phyloP scores from a whole-genome alignment of 2,329 filamentous ascomycete genomes.

The Stachybotrys echinatus region DNA sequence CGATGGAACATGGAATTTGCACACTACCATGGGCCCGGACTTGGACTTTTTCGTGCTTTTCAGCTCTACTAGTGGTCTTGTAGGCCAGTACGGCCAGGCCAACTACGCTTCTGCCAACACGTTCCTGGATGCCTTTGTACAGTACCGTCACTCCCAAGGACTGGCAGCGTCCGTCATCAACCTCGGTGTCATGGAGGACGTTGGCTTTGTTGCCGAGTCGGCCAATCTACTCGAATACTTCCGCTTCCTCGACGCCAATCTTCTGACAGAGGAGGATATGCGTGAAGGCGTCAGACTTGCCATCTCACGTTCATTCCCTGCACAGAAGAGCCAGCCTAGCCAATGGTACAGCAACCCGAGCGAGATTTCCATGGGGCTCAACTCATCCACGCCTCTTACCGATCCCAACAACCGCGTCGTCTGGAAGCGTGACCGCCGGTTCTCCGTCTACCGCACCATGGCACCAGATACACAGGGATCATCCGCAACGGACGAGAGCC shows the following conservation, averaged over 20 bases:
- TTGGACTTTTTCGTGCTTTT: conserved; percentile 1
- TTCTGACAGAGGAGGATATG: conserved; percentile 1
- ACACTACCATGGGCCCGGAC: background rate
- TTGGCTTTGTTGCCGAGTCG: conserved; percentile 3
- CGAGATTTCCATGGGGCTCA: conserved; percentile 3
- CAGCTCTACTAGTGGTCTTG: background rate
- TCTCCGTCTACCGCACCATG: background rate
- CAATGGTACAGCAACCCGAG: conserved; percentile 1
- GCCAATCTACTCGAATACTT: background rate
- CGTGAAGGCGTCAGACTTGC: background rate
- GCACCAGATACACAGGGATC: too few relatives aligned
- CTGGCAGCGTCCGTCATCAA: conserved; percentile 6
- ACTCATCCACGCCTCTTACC: conserved; percentile 3
- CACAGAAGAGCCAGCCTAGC: too few relatives aligned
- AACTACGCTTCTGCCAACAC: background rate
- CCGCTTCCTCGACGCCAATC: background rate
- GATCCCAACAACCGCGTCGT: background rate
- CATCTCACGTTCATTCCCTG: background rate
- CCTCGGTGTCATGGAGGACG: conserved; percentile 6
- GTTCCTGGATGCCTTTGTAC: background rate
- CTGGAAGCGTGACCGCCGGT: conserved; percentile 5
- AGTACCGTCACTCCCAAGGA: background rate
- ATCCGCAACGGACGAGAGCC: too few relatives aligned
- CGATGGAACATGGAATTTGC: background rate
- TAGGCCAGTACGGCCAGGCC: background rate